phyloP scores from a whole-genome alignment of 176 grass and related monocot species.

The Bothriochloa decipiens region DNA sequence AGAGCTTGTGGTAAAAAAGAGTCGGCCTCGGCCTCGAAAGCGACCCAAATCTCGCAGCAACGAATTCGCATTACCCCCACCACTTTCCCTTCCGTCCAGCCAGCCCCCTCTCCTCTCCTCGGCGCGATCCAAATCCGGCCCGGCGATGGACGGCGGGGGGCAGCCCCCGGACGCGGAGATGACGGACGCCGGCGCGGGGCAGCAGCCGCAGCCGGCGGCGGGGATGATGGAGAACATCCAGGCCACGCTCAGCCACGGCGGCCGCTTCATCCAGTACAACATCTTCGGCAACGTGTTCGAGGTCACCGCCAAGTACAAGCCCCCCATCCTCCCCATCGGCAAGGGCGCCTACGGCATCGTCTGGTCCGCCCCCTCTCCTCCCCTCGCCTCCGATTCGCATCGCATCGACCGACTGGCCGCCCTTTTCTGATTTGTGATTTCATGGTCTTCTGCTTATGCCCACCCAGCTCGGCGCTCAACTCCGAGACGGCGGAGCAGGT shows the following conservation, averaged over 20 bases:
- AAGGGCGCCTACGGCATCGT: slow-evolving; percentile 99
- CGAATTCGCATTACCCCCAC: slow-evolving; percentile 40
- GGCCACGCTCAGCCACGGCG: slow-evolving; percentile 83
- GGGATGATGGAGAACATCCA: slow-evolving; percentile 78
- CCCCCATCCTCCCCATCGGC: slow-evolving; percentile 94
- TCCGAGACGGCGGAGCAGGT: slow-evolving; percentile 95
- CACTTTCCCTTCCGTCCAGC: slow-evolving; percentile 33
- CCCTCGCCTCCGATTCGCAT: not conserved
- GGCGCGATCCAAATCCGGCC: slow-evolving; percentile 41
- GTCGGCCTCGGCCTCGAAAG: slow-evolving; percentile 30
- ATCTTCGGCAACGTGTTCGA: slow-evolving; percentile 97
- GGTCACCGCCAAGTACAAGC: slow-evolving; percentile 89
- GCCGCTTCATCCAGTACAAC: slow-evolving; percentile 96
- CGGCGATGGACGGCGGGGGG: slow-evolving; percentile 63
- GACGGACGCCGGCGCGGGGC: slow-evolving; percentile 52
- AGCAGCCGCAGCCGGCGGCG: not conserved
- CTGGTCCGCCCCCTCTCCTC: slow-evolving; percentile 43
- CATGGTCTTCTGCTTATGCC: not conserved
- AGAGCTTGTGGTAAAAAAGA: slow-evolving; percentile 3
- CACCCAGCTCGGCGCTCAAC: slow-evolving; percentile 82
- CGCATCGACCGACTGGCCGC: not conserved
- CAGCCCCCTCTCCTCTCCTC: too few species aligned
- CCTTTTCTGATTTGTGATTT: not conserved
- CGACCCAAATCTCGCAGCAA: slow-evolving; percentile 52
- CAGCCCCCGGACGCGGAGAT: slow-evolving; percentile 78